These are phyloP conservation scores for Cladosporium sp. DNA, from an alignment of 2,329 filamentous ascomycete species.

Conservation along the genomic window DNA sequence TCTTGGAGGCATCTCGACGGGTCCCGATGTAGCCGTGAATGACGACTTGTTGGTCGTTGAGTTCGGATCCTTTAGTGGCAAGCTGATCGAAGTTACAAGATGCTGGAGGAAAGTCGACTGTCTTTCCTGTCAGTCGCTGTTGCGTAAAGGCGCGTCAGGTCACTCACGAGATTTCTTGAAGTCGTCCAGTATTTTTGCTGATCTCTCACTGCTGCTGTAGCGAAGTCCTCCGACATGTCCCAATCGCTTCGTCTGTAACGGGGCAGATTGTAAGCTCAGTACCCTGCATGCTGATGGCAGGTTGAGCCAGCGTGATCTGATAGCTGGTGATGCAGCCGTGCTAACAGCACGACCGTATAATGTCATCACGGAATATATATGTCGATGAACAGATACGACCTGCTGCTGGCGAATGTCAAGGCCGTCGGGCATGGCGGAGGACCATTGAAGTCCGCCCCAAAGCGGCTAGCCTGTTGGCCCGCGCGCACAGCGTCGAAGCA, in stretches of 20 bases:
- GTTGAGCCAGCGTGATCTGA: slow-evolving; percentile 2
- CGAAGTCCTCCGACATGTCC: not conserved
- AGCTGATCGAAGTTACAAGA: slow-evolving; percentile 35
- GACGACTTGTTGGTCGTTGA: slow-evolving; percentile 41
- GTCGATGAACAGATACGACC: too few species aligned
- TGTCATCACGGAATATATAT: not conserved
- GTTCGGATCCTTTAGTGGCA: slow-evolving; percentile 20
- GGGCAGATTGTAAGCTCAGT: slow-evolving; percentile 1
- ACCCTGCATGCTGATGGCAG: slow-evolving; percentile 1
- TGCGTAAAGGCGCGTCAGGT: not conserved
- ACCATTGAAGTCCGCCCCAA: slow-evolving; percentile 5
- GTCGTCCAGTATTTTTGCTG: slow-evolving; percentile 15
- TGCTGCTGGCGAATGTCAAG: too few species aligned
- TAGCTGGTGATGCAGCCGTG: not conserved
- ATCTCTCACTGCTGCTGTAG: not conserved
- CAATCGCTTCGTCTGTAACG: not conserved
- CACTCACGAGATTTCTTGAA: slow-evolving; percentile 26
- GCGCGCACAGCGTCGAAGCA: slow-evolving; percentile 24
- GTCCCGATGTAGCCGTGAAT: slow-evolving; percentile 69
- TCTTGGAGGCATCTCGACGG: slow-evolving; percentile 62
- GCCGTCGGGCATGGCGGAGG: not conserved
- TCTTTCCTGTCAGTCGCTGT: not conserved
- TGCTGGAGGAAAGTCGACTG: slow-evolving; percentile 39
- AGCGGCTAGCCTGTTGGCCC: slow-evolving; percentile 24
- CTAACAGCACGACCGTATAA: not conserved